Conservation (phyloP, 345 rosid genomes). For the Capsella bursapastoris region DNA sequence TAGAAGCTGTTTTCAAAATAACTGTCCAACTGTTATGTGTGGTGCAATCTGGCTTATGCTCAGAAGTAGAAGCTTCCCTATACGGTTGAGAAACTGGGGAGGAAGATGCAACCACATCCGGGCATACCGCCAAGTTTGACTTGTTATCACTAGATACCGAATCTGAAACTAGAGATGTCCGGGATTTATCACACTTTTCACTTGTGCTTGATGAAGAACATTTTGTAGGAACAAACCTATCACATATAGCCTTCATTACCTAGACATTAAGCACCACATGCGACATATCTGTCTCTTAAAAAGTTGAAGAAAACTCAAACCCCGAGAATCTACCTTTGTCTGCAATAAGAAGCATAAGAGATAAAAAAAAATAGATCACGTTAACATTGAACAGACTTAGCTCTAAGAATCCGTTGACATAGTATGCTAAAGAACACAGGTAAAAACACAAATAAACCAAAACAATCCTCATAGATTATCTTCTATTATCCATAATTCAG, state of each 20-base stretch:
- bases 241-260: constrained; percentile 74
- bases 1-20: constrained; percentile 62
- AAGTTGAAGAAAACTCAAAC: constrained; percentile 15
- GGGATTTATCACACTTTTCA: constrained; percentile 49
- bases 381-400: background rate
- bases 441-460: constrained; percentile 2
- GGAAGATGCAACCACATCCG: constrained; percentile 60
- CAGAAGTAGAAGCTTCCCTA: constrained; percentile 51
- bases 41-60: constrained; percentile 48
- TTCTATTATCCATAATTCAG: background rate
- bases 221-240: constrained; percentile 56
- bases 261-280: constrained; percentile 42
- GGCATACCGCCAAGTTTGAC: constrained; percentile 51
- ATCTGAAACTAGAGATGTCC: constrained; percentile 57
- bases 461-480: background rate
- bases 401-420: background rate
- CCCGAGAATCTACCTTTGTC: constrained; percentile 31
- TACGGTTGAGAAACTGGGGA: constrained; percentile 59
- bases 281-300: constrained; percentile 24
- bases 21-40: constrained; percentile 71
- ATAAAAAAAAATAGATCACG: background rate
- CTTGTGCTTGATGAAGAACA: constrained; percentile 49
- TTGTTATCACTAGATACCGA: constrained; percentile 48
- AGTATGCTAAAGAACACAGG: background rate
- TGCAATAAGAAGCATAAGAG: constrained; percentile 33